A percentile compares a stretch with the other conserved stretches of the same genome.
phyloP scores from a whole-genome alignment of 805 yeast species.

The Lipomyces lipofer region DNA sequence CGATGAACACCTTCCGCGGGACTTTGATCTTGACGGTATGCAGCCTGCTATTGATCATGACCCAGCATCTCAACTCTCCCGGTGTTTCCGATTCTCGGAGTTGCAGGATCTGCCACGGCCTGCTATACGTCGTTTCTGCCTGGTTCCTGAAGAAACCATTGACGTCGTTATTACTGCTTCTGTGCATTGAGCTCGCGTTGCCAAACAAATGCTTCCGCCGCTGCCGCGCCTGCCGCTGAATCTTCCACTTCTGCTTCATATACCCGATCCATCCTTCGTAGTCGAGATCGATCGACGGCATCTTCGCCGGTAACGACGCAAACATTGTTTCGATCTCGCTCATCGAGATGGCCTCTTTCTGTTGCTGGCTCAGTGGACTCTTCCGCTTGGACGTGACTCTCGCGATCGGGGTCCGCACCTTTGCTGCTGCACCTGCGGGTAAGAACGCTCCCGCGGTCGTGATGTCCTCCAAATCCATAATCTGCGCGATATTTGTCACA shows the following conservation, averaged over 20 bases:
- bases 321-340: conserved; percentile 47
- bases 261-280: conserved; percentile 55
- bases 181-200: conserved; percentile 47
- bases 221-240: conserved; percentile 68
- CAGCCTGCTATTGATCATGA: conserved; percentile 65
- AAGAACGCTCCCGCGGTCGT: conserved; percentile 7
- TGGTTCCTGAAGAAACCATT: conserved; percentile 71
- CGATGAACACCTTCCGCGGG: conserved; percentile 71
- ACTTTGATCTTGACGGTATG: conserved; percentile 73
- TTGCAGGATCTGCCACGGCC: conserved; percentile 85
- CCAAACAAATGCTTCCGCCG: conserved; percentile 84
- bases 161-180: conserved; percentile 48
- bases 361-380: conserved; percentile 38
- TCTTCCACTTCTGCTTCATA: conserved; percentile 85
- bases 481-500: conserved; percentile 34
- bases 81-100: conserved; percentile 58
- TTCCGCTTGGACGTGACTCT: conserved; percentile 43
- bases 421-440: conserved; percentile 3
- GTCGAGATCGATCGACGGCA: conserved; percentile 41
- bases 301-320: conserved; percentile 42
- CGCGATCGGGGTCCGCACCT: conserved; percentile 37
- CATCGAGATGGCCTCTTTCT: conserved; percentile 29
- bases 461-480: conserved; percentile 36
- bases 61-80: conserved; percentile 78
- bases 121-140: conserved; percentile 68